Evolutionary conservation across 164 flowering plant genomes (phyloP), one percentile per base, ranked within the genome.

Genomic region (Dillenia turbinata): DNA sequence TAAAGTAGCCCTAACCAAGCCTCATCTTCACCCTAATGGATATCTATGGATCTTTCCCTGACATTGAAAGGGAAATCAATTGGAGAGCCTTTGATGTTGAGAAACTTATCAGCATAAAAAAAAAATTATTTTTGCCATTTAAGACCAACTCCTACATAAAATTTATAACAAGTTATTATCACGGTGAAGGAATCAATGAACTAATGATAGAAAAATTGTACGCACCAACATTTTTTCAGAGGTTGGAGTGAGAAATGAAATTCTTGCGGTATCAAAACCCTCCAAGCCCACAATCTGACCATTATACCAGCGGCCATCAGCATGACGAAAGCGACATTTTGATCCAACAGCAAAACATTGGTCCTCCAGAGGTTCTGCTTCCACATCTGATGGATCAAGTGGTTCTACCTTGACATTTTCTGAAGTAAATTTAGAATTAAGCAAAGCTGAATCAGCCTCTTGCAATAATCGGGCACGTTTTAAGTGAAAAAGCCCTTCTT

Each of bases 301-400:
- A 70, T 85, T 70, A 71, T 94, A 91, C 99, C 99, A 94, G 14
- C 86, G 88, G 3, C 96, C 97, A 82, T 94, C 87, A 58, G 71
- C 79, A 75, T 89, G 80, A 11, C 93, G 87, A 68, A 94, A 94
- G 67, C 96, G 81, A 75, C 97, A 94, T 68, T 85, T 91, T 24
- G 97, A 85, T 59, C 97, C 97, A 65, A 85, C 68, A 55, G 73
- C 14, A 44, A 48, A 86, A 26, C 60, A 61, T 60, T 62, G 61
- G 47, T 75, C 82, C 71, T 77, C 85, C 64, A 84, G 50, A 15
- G 89, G 77, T 52, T 83, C 90, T 8, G 70, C 71, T 73, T 82
- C 84, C 44, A 75, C 80, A 54, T 71, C 69, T 17, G 61, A 58
- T 26, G 77, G 70, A 69, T 73, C 81, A 59, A 82, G 71, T 52